These are phyloP conservation scores for Claviceps spartinae DNA, from an alignment of 2,329 filamentous ascomycete species.

Conservation along the genomic window DNA sequence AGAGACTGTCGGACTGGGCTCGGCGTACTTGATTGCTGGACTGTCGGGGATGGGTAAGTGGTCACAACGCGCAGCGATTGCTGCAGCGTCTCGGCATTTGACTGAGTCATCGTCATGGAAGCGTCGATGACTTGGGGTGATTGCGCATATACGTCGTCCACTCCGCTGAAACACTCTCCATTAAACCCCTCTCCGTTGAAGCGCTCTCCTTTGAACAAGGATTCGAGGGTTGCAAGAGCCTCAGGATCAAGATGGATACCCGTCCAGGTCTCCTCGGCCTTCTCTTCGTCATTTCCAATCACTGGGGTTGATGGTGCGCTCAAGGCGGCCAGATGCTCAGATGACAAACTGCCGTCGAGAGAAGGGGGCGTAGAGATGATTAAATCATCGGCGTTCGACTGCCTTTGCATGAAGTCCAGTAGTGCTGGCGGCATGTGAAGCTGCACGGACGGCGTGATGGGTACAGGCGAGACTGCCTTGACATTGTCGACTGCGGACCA, in stretches of 20 bases:
- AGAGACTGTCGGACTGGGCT: slow-evolving; percentile 37
- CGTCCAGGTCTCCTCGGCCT: slow-evolving; percentile 51
- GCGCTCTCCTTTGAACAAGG: slow-evolving; percentile 42
- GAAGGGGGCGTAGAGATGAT: slow-evolving; percentile 73
- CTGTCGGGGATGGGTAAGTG: slow-evolving; percentile 15
- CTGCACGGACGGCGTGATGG: slow-evolving; percentile 49
- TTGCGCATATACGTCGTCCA: slow-evolving; percentile 41
- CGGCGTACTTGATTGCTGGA: slow-evolving; percentile 15
- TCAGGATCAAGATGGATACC: slow-evolving; percentile 65
- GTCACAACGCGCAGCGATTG: slow-evolving; percentile 38
- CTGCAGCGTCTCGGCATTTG: slow-evolving; percentile 32
- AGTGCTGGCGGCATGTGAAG: slow-evolving; percentile 66
- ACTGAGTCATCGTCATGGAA: slow-evolving; percentile 14
- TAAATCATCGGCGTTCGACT: slow-evolving; percentile 52
- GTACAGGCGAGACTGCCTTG: slow-evolving; percentile 43
- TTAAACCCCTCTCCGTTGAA: too few species aligned
- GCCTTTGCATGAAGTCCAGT: slow-evolving; percentile 54
- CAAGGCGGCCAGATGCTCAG: slow-evolving; percentile 71
- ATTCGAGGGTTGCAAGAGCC: slow-evolving; percentile 67
- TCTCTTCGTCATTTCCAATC: slow-evolving; percentile 41
- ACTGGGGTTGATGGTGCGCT: slow-evolving; percentile 79
- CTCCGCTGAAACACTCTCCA: slow-evolving; percentile 29
- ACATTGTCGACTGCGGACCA: slow-evolving; percentile 31
- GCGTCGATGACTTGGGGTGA: slow-evolving; percentile 31
- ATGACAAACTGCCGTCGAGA: slow-evolving; percentile 75